These are phyloP conservation scores for Pichia sp. DNA, from an alignment of 1,139 yeast genomes.

Conservation along the genomic window DNA sequence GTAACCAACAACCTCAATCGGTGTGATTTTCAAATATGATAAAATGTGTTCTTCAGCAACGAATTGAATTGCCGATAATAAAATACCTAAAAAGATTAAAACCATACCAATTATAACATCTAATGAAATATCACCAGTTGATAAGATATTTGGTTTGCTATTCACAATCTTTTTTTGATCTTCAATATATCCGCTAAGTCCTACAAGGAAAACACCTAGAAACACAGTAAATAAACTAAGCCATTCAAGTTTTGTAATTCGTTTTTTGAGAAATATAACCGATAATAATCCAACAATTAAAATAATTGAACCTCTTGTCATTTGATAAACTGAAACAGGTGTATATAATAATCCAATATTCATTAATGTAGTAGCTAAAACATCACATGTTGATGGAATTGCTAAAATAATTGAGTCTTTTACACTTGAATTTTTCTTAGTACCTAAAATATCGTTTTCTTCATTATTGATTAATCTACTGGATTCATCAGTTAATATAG, in stretches of 20 bases:
- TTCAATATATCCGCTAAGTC: conserved; percentile 49
- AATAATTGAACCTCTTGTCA: conserved; percentile 76
- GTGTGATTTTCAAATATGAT: conserved; percentile 46
- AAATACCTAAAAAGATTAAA: conserved; percentile 55
- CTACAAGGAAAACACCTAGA: conserved; percentile 66
- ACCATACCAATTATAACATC: conserved; percentile 47
- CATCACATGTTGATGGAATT: conserved; percentile 66
- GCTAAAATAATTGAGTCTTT: conserved; percentile 34
- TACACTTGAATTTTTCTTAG: conserved; percentile 13
- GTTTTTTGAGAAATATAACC: conserved; percentile 52
- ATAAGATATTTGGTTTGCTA: neutral
- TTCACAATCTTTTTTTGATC: conserved; percentile 1
- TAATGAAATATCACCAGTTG: conserved; percentile 19
- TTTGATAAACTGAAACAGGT: conserved; percentile 81
- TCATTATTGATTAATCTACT: neutral
- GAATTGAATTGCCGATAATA: conserved; percentile 68
- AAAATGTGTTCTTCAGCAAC: conserved; percentile 72
- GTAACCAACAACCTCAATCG: conserved; percentile 63
- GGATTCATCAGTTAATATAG: neutral
- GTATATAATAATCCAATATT: conserved; percentile 68
- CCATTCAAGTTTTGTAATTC: conserved; percentile 64
- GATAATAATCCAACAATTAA: conserved; percentile 72
- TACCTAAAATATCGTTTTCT: neutral
- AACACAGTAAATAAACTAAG: conserved; percentile 53
- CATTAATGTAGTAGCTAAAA: conserved; percentile 68